A percentile compares a stretch with the other conserved stretches of the same genome.
Conservation (phyloP, 441 rosid species). For the Melastoma candidum region DNA sequence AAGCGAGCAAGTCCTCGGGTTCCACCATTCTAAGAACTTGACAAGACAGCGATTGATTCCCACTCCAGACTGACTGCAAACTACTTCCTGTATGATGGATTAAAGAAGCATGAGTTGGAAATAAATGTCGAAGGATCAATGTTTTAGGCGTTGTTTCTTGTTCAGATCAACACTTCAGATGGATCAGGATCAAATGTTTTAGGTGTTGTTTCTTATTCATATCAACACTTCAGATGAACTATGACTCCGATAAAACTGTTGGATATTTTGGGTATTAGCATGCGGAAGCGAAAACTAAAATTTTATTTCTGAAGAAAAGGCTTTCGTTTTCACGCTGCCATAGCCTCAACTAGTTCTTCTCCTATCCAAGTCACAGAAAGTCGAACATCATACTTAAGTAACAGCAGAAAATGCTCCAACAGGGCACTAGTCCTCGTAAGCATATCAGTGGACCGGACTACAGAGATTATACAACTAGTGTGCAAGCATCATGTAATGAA, state of each 20-base stretch:
- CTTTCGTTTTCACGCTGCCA: conserved; percentile 21
- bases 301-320: too few relatives aligned
- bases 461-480: too few relatives aligned
- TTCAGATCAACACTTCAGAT: conserved; percentile 27
- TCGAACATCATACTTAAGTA: background rate
- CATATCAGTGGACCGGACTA: too few relatives aligned
- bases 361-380: conserved; percentile 21
- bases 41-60: conserved; percentile 67
- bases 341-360: conserved; percentile 62
- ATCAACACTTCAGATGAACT: conserved; percentile 65
- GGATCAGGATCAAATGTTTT: conserved; percentile 36
- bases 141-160: background rate
- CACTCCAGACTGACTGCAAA: conserved; percentile 72
- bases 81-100: conserved; percentile 52
- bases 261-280: too few relatives aligned
- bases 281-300: too few relatives aligned
- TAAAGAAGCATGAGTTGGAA: conserved; percentile 9
- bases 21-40: conserved; percentile 34
- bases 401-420: background rate
- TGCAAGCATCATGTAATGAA: too few relatives aligned
- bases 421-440: too few relatives aligned
- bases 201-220: conserved; percentile 27
- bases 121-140: background rate
- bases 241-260: too few relatives aligned
- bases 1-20: background rate